phyloP scores from a whole-genome alignment of 2,329 filamentous ascomycete species.

The Arthrocladium fulminans region DNA sequence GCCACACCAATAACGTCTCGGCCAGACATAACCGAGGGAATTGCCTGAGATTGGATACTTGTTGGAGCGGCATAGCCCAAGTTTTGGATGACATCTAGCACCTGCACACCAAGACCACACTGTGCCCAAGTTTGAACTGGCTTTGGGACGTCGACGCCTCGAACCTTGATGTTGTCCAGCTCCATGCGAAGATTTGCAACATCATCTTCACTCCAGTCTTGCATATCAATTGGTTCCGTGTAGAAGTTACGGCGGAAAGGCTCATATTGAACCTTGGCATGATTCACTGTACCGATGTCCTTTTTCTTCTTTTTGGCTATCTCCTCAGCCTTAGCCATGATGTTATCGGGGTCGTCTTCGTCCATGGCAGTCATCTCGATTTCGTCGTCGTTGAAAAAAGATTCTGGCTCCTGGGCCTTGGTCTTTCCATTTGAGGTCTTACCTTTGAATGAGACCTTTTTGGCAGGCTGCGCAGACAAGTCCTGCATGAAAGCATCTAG shows the following conservation, averaged over 20 bases:
- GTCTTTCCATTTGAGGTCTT: constrained; percentile 31
- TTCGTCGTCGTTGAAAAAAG: constrained; percentile 82
- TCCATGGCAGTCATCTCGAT: constrained; percentile 52
- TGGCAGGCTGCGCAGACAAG: constrained; percentile 43
- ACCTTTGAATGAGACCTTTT: constrained; percentile 12
- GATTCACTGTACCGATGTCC: constrained; percentile 81
- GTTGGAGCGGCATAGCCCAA: constrained; percentile 84
- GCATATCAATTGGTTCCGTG: constrained; percentile 75
- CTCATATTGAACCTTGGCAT: constrained; percentile 75
- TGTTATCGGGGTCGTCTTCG: constrained; percentile 55
- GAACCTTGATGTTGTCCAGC: constrained; percentile 90
- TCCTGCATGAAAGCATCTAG: constrained; percentile 95
- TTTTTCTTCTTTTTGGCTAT: constrained; percentile 72
- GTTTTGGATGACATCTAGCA: constrained; percentile 71
- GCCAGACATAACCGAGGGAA: constrained; percentile 92
- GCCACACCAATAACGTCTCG: constrained; percentile 92
- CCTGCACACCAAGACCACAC: constrained; percentile 79
- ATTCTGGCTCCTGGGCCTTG: constrained; percentile 60
- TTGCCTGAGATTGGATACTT: constrained; percentile 87
- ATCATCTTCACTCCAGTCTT: constrained; percentile 75
- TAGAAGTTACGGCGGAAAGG: constrained; percentile 92
- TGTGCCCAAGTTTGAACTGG: constrained; percentile 96
- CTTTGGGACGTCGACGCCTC: constrained; percentile 78
- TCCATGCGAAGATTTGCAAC: constrained; percentile 73
- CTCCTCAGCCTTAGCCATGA: constrained; percentile 46